Evolutionary conservation across 495 filamentous ascomycete genomes (phyloP).

Genomic region (Neohortaea acidophila): DNA sequence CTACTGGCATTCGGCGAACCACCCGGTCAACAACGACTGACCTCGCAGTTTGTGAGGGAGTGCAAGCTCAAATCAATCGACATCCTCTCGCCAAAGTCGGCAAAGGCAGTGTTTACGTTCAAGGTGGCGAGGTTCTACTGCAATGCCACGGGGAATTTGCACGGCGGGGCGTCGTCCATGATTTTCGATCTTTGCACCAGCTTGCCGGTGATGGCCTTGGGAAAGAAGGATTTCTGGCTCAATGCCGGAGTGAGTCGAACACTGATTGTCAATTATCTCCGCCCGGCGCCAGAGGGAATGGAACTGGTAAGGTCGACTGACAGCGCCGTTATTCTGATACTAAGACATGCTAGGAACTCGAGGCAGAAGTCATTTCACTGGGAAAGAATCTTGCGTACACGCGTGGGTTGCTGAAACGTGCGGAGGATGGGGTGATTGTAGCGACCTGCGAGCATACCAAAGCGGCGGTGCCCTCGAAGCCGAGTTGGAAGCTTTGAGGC

Average conservation of each 20-base stretch:
- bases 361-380: slow-evolving; percentile 25
- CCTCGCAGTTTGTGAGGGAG: slow-evolving; percentile 7
- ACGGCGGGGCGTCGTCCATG: slow-evolving; percentile 24
- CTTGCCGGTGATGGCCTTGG: slow-evolving; percentile 16
- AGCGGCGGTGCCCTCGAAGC: slow-evolving; percentile 15
- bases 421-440: slow-evolving; percentile 21
- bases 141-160: slow-evolving; percentile 23
- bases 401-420: slow-evolving; percentile 16
- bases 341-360: too few species aligned
- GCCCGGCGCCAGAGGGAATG: slow-evolving; percentile 21
- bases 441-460: slow-evolving; percentile 29
- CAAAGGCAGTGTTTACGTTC: slow-evolving; percentile 19
- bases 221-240: slow-evolving; percentile 22
- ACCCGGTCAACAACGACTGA: slow-evolving; percentile 7
- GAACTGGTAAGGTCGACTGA: too few species aligned
- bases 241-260: slow-evolving; percentile 24
- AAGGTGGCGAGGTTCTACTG: slow-evolving; percentile 19
- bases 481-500: slow-evolving; percentile 16
- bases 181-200: slow-evolving; percentile 28
- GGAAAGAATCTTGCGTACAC: slow-evolving; percentile 22
- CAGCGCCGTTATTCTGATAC: too few species aligned
- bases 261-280: slow-evolving; percentile 26
- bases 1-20: slow-evolving; percentile 8
- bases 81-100: slow-evolving; percentile 4
- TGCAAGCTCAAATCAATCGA: slow-evolving; percentile 6